Evolutionary conservation across 805 yeast genomes (phyloP), one percentile per base, ranked within the genome.

Genomic region (Naumovozyma baii): DNA sequence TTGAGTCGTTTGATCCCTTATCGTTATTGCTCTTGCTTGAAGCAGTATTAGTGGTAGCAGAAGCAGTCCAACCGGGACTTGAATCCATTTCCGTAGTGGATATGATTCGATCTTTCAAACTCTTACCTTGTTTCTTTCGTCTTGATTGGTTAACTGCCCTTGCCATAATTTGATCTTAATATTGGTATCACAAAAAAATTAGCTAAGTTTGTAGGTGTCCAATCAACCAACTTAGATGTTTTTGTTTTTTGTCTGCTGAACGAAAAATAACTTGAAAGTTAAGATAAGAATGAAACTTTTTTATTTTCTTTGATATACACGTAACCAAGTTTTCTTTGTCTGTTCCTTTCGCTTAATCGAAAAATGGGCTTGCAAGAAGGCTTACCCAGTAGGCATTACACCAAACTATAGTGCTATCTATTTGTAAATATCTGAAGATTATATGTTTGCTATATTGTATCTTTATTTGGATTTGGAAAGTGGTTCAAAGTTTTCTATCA

Each of bases 401-500:
- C n/a, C n/a, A n/a, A n/a, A n/a, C n/a, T n/a, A n/a, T n/a, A n/a
- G n/a, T n/a, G n/a, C n/a, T n/a, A n/a, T n/a, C n/a, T n/a, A n/a
- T n/a, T n/a, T n/a, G n/a, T n/a, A n/a, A n/a, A n/a, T n/a, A n/a
- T n/a, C n/a, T n/a, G n/a, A n/a, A n/a, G n/a, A n/a, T n/a, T n/a
- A n/a, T n/a, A n/a, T n/a, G n/a, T n/a, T n/a, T n/a, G n/a, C n/a
- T n/a, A n/a, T n/a, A n/a, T n/a, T n/a, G n/a, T n/a, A n/a, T n/a
- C n/a, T n/a, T n/a, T n/a, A n/a, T n/a, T n/a, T n/a, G n/a, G n/a
- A n/a, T n/a, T n/a, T n/a, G n/a, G n/a, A n/a, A n/a, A n/a, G n/a
- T n/a, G 26, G 26, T 22, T 22, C 26, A 22, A 30, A 41, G 35
- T 31, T 38, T 16, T 17, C 32, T 38, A 18, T 18, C 37, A 9